A percentile compares a stretch with the other conserved stretches of the same genome.
Evolutionary conservation across 768 basidiomycete species (phyloP).

Genomic region (Butyriboletus loyo): DNA sequence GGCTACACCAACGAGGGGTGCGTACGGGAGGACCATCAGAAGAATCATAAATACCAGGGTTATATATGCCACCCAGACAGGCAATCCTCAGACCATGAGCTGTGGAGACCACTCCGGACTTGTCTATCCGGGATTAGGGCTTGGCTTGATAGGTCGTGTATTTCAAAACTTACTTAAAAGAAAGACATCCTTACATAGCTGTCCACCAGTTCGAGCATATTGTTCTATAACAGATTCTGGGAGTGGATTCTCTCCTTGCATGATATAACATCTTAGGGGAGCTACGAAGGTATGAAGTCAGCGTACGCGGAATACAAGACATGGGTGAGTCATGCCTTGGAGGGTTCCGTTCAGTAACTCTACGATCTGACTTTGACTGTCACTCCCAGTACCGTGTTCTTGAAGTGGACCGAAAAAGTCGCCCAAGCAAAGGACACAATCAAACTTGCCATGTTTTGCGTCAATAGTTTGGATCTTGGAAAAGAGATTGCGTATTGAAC

Average conservation of each 20-base stretch:
- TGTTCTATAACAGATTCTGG: conserved; percentile 72
- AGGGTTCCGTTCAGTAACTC: conserved; percentile 66
- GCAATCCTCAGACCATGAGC: conserved; percentile 80
- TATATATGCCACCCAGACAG: conserved; percentile 78
- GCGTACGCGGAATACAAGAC: not conserved
- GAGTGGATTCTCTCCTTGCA: conserved; percentile 78
- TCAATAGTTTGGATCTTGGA: conserved; percentile 81
- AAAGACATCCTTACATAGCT: conserved; percentile 80
- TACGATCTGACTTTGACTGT: conserved; percentile 48
- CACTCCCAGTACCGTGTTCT: conserved; percentile 27
- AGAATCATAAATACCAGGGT: conserved; percentile 53
- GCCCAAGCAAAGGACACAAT: conserved; percentile 76
- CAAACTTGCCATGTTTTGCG: conserved; percentile 91
- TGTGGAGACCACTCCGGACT: conserved; percentile 78
- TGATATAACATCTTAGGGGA: conserved; percentile 89
- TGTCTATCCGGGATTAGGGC: conserved; percentile 47
- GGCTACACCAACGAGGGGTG: conserved; percentile 5
- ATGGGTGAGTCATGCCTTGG: conserved; percentile 47
- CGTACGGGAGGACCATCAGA: conserved; percentile 65
- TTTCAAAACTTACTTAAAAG: conserved; percentile 64
- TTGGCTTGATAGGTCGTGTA: not conserved
- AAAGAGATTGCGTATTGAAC: conserved; percentile 72
- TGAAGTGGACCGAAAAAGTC: conserved; percentile 76
- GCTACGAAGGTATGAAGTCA: conserved; percentile 43
- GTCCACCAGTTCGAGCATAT: conserved; percentile 72